Evolutionary conservation across 2,329 filamentous ascomycete species (phyloP).

Genomic region (Colletotrichum ledebouriae): DNA sequence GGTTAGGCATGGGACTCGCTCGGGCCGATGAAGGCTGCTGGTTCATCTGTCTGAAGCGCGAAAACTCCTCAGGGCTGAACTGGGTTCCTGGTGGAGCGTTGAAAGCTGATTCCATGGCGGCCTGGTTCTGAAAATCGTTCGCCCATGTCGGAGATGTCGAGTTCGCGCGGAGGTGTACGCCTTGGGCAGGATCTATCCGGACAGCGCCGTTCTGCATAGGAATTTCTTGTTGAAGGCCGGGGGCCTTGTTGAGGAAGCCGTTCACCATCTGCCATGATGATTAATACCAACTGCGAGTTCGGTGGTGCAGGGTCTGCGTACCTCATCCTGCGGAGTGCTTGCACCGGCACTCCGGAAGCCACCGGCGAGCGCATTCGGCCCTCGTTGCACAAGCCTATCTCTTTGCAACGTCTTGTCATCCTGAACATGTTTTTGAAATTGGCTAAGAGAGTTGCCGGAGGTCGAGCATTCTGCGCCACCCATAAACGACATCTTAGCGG

Average conservation of each 20-base stretch:
- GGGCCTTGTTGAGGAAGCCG: slow-evolving; percentile 87
- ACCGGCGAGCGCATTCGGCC: slow-evolving; percentile 77
- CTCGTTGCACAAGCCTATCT: slow-evolving; percentile 85
- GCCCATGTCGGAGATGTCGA: slow-evolving; percentile 69
- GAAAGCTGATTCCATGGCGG: slow-evolving; percentile 79
- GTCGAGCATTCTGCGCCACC: slow-evolving; percentile 97
- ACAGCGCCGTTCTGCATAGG: slow-evolving; percentile 63
- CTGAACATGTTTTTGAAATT: slow-evolving; percentile 97
- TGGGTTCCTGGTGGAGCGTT: slow-evolving; percentile 68
- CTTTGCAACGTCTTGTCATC: slow-evolving; percentile 96
- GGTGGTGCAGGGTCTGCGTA: slow-evolving; percentile 48
- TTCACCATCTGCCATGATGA: slow-evolving; percentile 81
- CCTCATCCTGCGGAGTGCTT: slow-evolving; percentile 81
- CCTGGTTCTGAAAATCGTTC: slow-evolving; percentile 68
- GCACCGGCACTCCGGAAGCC: slow-evolving; percentile 81
- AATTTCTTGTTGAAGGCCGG: slow-evolving; percentile 68
- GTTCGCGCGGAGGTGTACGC: slow-evolving; percentile 65
- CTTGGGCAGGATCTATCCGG: slow-evolving; percentile 63
- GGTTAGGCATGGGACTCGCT: slow-evolving; percentile 71
- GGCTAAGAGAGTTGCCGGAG: slow-evolving; percentile 93
- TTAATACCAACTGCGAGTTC: slow-evolving; percentile 2
- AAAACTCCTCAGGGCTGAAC: slow-evolving; percentile 89
- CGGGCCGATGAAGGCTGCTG: slow-evolving; percentile 65
- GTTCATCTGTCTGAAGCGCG: slow-evolving; percentile 83
- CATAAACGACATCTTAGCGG: slow-evolving; percentile 86